A percentile compares a stretch with the other conserved stretches of the same genome.
These are phyloP conservation scores for Parastagonospora nodorum DNA, from an alignment of 2,329 filamentous ascomycete genomes.

Conservation along the genomic window DNA sequence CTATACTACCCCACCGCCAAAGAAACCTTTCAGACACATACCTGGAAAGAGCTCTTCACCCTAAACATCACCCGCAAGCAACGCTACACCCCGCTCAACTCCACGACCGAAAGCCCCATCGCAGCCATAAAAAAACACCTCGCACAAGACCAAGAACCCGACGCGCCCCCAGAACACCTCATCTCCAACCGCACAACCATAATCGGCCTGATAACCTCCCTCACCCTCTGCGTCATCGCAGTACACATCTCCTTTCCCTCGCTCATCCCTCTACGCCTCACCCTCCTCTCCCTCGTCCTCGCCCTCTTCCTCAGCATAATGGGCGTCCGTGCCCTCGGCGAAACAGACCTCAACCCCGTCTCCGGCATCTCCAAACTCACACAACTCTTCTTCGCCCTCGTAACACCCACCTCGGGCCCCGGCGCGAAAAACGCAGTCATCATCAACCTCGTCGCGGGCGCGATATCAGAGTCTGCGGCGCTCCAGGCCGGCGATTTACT, in stretches of 20 bases:
- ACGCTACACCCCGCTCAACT: slow-evolving; percentile 47
- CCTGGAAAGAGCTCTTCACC: slow-evolving; percentile 43
- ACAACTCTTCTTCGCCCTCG: slow-evolving; percentile 90
- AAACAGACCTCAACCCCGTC: slow-evolving; percentile 95
- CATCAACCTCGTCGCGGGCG: slow-evolving; percentile 92
- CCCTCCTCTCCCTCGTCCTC: slow-evolving; percentile 80
- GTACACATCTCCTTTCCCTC: slow-evolving; percentile 83
- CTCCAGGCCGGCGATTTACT: slow-evolving; percentile 95
- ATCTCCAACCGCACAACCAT: slow-evolving; percentile 73
- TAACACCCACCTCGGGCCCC: slow-evolving; percentile 69
- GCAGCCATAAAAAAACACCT: slow-evolving; percentile 39
- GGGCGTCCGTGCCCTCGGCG: slow-evolving; percentile 68
- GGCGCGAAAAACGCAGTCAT: slow-evolving; percentile 76
- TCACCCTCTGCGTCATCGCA: slow-evolving; percentile 78
- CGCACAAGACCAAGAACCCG: slow-evolving; percentile 59
- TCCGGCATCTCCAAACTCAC: slow-evolving; percentile 96
- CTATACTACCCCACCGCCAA: slow-evolving; percentile 43
- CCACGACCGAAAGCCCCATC: slow-evolving; percentile 26
- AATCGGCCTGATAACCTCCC: slow-evolving; percentile 76
- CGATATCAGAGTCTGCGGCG: slow-evolving; percentile 82
- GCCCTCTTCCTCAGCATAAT: slow-evolving; percentile 70
- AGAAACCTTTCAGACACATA: slow-evolving; percentile 36
- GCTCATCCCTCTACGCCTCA: slow-evolving; percentile 80
- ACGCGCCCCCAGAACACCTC: slow-evolving; percentile 83
- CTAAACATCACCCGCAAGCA: slow-evolving; percentile 41